Evolutionary conservation across 768 basidiomycete species (phyloP), one percentile per base, ranked within the genome.

Genomic region (Hericium coralloides): DNA sequence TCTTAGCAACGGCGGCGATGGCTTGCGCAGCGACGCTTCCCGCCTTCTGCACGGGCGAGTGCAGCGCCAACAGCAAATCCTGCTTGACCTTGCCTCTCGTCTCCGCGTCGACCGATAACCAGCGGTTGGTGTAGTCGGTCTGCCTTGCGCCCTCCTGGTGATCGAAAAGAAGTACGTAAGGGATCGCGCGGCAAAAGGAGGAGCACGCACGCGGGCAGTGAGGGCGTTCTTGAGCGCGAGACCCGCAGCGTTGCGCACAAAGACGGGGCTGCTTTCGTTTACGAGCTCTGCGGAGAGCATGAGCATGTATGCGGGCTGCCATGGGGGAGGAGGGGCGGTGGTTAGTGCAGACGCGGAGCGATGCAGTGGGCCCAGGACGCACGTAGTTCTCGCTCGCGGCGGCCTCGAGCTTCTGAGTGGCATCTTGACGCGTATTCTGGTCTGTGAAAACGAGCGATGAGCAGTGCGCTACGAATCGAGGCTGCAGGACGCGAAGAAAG

Each of bases 191-290:
- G 12, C 51, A 55, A 54, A 58, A 59, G 58, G 56, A 47, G 56
- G 47, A 38, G 55, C 56, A 56, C 91, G 72, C 76, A 98, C 95
- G 66, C 92, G 79, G 59, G 95, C 92, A 37, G 87, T 82, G 58
- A 99, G 73, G 59, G 93, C 82, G 72, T 99, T 99, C 82, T 98
- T 99, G 72, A 99, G 77, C 18, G 95, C 95, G 53, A 99, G 79
- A 69, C 92, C 94, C 22, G 97, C 95, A n/a, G 95, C 94, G 67
- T 91, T 95, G 63, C 97, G 80, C 53, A 95, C 82, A 69, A 92
- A 85, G 37, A 84, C 66, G 14, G 79, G 76, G 6, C 79, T 80
- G 47, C 61, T 74, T 68, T 94, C 92, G 63, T 92, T 87, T 26
- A 85, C 83, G 49, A 99, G 81, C 62, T 93, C 91, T 17, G 81